Evolutionary conservation across 495 filamentous ascomycete genomes (phyloP).

Genomic region (Stereocaulon alpinum): DNA sequence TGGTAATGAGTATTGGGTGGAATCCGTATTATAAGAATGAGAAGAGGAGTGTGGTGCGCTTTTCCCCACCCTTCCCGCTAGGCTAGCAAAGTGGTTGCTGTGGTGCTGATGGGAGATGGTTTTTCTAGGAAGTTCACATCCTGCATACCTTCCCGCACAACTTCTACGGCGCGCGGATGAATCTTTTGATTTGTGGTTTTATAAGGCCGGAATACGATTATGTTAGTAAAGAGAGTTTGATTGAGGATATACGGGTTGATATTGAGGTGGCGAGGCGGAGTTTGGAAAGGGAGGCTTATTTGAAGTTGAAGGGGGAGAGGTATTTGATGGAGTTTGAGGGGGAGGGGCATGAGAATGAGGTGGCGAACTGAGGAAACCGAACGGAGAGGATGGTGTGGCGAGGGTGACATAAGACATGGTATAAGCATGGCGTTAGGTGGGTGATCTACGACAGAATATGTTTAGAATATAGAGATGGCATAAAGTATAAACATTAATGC

Average conservation of each 20-base stretch:
- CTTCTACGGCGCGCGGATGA: conserved; percentile 76
- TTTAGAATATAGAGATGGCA: not conserved
- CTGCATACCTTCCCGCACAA: conserved; percentile 61
- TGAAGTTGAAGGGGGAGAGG: conserved; percentile 39
- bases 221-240: conserved; percentile 64
- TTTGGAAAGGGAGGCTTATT: conserved; percentile 60
- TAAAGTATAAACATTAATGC: not conserved
- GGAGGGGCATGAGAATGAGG: conserved; percentile 13
- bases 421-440: not conserved
- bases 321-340: conserved; percentile 25
- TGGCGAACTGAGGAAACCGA: not conserved
- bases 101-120: not conserved
- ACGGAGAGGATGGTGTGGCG: not conserved
- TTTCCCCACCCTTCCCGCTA: not conserved
- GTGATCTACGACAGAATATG: not conserved
- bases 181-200: conserved; percentile 71
- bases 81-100: not conserved
- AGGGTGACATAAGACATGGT: not conserved
- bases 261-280: conserved; percentile 72
- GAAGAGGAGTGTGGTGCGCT: conserved; percentile 54
- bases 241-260: conserved; percentile 80
- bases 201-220: conserved; percentile 89
- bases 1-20: conserved; percentile 93
- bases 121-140: conserved; percentile 69
- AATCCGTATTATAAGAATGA: conserved; percentile 91